Evolutionary conservation across 2,329 filamentous ascomycete species (phyloP).

Genomic region (Aspergillus sp.): DNA sequence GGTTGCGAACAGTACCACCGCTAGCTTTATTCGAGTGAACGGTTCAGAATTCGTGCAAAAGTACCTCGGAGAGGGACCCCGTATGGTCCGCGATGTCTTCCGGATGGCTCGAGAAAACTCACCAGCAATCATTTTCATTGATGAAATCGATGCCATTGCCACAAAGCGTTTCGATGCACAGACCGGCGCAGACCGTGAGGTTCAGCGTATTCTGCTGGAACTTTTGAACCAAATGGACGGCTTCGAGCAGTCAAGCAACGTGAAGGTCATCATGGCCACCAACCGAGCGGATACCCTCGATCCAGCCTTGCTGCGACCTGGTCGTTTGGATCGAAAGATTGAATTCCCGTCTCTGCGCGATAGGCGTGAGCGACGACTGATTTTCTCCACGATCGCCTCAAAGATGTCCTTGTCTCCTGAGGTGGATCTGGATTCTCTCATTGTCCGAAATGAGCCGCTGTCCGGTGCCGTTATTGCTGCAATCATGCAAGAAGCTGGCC

Average conservation of each 20-base stretch:
- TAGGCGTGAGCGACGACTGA: conserved; percentile 88
- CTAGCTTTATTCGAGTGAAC: conserved; percentile 96
- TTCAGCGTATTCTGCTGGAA: conserved; percentile 96
- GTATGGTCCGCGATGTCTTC: conserved; percentile 99
- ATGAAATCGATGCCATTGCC: conserved; percentile 97
- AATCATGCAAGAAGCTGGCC: conserved; percentile 98
- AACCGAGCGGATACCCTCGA: conserved; percentile 97
- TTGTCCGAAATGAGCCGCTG: conserved; percentile 93
- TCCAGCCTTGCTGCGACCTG: conserved; percentile 88
- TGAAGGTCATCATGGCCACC: conserved; percentile 99
- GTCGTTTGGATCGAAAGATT: conserved; percentile 95
- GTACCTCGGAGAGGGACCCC: conserved; percentile 94
- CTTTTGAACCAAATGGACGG: conserved; percentile 99
- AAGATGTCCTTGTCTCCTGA: conserved; percentile 98
- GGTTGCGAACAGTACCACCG: conserved; percentile 96
- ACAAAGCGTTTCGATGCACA: conserved; percentile 99
- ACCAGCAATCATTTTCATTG: conserved; percentile 98
- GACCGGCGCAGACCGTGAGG: conserved; percentile 95
- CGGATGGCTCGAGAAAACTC: conserved; percentile 98
- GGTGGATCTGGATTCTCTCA: conserved; percentile 92
- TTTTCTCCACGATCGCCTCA: conserved; percentile 93
- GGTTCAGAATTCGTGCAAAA: conserved; percentile 99
- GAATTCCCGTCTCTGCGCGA: conserved; percentile 96
- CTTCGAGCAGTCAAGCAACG: conserved; percentile 97
- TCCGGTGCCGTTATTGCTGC: conserved; percentile 95